Evolutionary conservation across 768 basidiomycete genomes (phyloP), one percentile per base, ranked within the genome.

Genomic region (Suillus paluster): DNA sequence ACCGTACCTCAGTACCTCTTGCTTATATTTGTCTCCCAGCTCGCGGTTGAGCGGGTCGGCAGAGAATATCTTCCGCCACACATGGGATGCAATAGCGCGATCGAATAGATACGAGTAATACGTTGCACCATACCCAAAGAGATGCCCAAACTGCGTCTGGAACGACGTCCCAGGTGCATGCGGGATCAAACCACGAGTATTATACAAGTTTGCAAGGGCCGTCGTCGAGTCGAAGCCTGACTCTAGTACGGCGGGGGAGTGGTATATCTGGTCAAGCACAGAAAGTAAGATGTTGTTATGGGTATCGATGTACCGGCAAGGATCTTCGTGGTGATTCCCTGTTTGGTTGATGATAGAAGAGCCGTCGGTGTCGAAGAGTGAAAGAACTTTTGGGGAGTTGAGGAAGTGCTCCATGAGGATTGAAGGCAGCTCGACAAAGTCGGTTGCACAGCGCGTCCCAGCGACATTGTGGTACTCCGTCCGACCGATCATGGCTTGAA

Each of bases 341-440:
- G 79, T 78, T 64, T 85, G 84, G 4, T 79, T 79, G 6, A 76
- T 54, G 0, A 77, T 68, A 5, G 81, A 78, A 14, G 81, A 80
- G 19, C 78, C 79, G n/a, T 86, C 78, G 8, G 77, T 69, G 64
- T 86, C 83, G 70, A 95, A 93, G 19, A 97, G 85, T 5, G 90
- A 86, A 23, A 99, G 85, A 33, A 99, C 94, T 15, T 79, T 75
- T 0, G 93, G 86, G 0, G 96, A 97, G 45, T 85, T 90, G 45
- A 97, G 84, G 80, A 99, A 98, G 71, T 95, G 94, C 73, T 99
- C 97, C 97, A 99, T 99, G 23, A 99, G 85, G 68, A 99, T 95
- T 11, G 97, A 99, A 0, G 97, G 97, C 7, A 99, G 81, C 71
- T 99, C 97, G 61, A 98, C 97, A 70, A 99, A 97, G 72, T 99